Evolutionary conservation across 2,329 filamentous ascomycete genomes (phyloP), one percentile per base, ranked within the genome.

Genomic region (Penicillium sp.): DNA sequence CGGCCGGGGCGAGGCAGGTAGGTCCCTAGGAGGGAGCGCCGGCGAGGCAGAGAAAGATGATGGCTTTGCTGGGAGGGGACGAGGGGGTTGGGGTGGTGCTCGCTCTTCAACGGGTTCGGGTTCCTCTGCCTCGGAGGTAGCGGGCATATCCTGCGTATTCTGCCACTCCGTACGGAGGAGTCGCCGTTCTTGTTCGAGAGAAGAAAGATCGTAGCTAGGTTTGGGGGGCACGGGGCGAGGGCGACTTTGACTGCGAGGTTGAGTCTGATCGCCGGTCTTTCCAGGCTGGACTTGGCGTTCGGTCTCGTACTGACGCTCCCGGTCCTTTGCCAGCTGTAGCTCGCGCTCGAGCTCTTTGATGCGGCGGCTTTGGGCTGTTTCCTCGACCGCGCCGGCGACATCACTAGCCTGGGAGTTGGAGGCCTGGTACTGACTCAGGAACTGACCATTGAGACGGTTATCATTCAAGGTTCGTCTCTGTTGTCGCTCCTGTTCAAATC

Each of bases 341-440:
- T 90, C 84, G 33, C 82, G 81, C 76, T 97, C 93, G 6, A 97
- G 81, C 71, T 97, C 88, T 66, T 84, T 84, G 61, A 97, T 87
- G 41, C 92, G 86, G 62, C 82, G 83, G 61, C 81, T 85, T 72
- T 93, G 84, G 2, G 79, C 75, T 25, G 78, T 79, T 59, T 76
- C 82, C 53, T 80, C 74, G 21, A 69, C 75, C 2, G 68, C 70
- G 70, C 58, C 75, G 66, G 69, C 17, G 19, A 36, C 71, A 56
- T 67, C 64, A 53, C 74, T 69, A 60, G 80, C 73, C 70, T 89
- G 86, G 64, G 91, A 87, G 21, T 89, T 86, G 65, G 91, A 88
- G 21, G 88, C 86, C 72, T 91, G 89, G 71, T 96, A 96, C 70
- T 96, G 89, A 69, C 90, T 93, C 50, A 96, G 82, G 66, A 88